phyloP scores from a whole-genome alignment of 768 basidiomycete species.

The Fomitopsis pulvina region DNA sequence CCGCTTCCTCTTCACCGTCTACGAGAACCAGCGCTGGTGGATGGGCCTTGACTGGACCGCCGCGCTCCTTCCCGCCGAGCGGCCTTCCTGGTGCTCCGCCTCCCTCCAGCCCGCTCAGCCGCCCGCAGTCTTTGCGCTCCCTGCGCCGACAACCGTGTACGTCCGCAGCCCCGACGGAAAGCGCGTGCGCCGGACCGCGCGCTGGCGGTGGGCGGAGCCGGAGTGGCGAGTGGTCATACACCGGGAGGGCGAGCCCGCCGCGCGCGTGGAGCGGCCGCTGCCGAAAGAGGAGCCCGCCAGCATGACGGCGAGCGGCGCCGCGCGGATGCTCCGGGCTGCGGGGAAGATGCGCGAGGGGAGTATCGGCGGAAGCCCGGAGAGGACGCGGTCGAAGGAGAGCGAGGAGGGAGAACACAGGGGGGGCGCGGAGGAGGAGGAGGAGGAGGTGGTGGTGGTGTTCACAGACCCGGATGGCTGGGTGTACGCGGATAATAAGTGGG shows the following conservation, averaged over 20 bases:
- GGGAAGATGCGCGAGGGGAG: constrained; percentile 36
- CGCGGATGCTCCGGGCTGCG: constrained; percentile 47
- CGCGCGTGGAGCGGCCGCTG: constrained; percentile 55
- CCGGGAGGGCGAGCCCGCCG: constrained; percentile 43
- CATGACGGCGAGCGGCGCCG: constrained; percentile 18
- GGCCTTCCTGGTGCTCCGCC: constrained; percentile 77
- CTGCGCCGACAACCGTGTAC: constrained; percentile 54
- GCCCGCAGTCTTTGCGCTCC: constrained; percentile 62
- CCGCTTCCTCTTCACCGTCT: constrained; percentile 83
- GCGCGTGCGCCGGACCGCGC: constrained; percentile 63
- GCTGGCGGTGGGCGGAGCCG: constrained; percentile 86
- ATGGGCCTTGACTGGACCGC: constrained; percentile 96
- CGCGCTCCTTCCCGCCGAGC: constrained; percentile 82
- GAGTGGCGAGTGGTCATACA: constrained; percentile 81
- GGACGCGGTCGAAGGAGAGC: constrained; percentile 7
- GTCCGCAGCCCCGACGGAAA: constrained; percentile 32
- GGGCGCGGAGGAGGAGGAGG: constrained; percentile 11
- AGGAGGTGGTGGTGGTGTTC: constrained; percentile 41
- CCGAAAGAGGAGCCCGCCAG: constrained; percentile 43
- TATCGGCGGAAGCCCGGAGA: constrained; percentile 14
- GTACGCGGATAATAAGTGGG: constrained; percentile 96
- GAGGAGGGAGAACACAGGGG: constrained; percentile 10
- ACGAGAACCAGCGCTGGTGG: constrained; percentile 98
- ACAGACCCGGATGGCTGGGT: constrained; percentile 92
- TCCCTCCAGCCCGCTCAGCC: constrained; percentile 57